These are phyloP conservation scores for Cyanodermella asteris DNA, from an alignment of 2,329 filamentous ascomycete species.

Conservation along the genomic window DNA sequence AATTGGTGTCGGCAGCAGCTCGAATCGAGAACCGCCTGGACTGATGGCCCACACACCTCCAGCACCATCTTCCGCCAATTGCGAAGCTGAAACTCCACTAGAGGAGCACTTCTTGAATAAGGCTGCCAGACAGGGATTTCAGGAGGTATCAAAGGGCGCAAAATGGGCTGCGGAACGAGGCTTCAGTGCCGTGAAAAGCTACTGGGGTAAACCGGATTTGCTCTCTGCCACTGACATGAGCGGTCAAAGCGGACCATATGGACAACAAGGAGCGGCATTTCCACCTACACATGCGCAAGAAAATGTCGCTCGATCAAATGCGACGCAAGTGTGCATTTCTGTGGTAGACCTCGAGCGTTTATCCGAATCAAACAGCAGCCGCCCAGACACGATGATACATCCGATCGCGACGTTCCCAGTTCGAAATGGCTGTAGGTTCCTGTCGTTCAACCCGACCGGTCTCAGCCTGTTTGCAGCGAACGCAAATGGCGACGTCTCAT, in stretches of 20 bases:
- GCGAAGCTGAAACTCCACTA: conserved; percentile 23
- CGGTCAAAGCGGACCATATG: too few relatives aligned
- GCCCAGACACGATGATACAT: conserved; percentile 19
- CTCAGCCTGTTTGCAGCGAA: conserved; percentile 25
- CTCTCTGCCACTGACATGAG: too few relatives aligned
- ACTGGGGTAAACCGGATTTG: conserved; percentile 27
- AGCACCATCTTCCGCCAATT: conserved; percentile 19
- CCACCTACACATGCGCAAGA: conserved; percentile 9
- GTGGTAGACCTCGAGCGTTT: conserved; percentile 21
- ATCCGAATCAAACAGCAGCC: too few relatives aligned
- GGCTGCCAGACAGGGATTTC: conserved; percentile 25
- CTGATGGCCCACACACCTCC: conserved; percentile 21
- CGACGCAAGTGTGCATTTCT: too few relatives aligned
- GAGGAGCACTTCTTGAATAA: conserved; percentile 25
- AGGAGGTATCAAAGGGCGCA: conserved; percentile 25
- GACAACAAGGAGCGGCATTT: conserved; percentile 4
- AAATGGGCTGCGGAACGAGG: conserved; percentile 28
- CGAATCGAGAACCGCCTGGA: conserved; percentile 16
- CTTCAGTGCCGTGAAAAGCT: conserved; percentile 26
- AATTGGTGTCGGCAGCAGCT: conserved; percentile 16
- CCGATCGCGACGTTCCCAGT: conserved; percentile 22
- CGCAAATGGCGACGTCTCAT: conserved; percentile 26
- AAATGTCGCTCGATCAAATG: too few relatives aligned
- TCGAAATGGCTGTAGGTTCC: conserved; percentile 26
- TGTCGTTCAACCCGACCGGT: conserved; percentile 26